Evolutionary conservation across 2,329 filamentous ascomycete species (phyloP), one percentile per base, ranked within the genome.

Genomic region (Oidium heveae): DNA sequence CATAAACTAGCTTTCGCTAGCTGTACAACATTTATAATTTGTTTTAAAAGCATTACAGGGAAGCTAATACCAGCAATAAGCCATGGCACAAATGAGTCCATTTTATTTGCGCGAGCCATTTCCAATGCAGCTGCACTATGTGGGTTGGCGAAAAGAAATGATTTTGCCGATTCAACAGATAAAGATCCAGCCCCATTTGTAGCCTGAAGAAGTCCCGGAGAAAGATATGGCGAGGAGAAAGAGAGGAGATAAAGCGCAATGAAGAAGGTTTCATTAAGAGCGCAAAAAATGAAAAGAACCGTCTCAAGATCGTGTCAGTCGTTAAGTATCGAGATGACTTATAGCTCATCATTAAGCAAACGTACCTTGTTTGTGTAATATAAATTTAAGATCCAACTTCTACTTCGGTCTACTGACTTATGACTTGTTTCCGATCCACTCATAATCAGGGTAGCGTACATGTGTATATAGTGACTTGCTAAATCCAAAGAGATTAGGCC

Each of bases 391-490:
- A 96, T 73, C 79, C 82, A 86, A 72, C 86, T 94, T 67, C 87
- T 74, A 66, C 77, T 84, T 68, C 84, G 82, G 66, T 94, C 86
- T 54, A 98, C 81, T 62, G 84, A 88, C 79, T 98, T 98, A 72
- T 98, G 91, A 71, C 87, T 82, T 61, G 77, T 72, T 18, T 80
- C 77, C 54, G 78, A 75, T 54, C 86, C 86, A 54, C 84, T 86
- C 79, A 94, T 91, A 59, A 82, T 81, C 63, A 95, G 72, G 0
- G 87, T 94, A 13, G 88, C 86, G 66, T 94, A 96, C 91, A 98
- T 98, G 71, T 98, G 91, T 74, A 96, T 89, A 67, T 96, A 98
- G 69, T 98, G 91, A 67, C 87, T 94, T 32, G 91, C 84, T 59
- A 98, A 75, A 68, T 98, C 91, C 63, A 98, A 71, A 55, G 83